These are phyloP conservation scores for Stephania cephalantha DNA, from an alignment of 164 flowering plant genomes.

Conservation along the genomic window DNA sequence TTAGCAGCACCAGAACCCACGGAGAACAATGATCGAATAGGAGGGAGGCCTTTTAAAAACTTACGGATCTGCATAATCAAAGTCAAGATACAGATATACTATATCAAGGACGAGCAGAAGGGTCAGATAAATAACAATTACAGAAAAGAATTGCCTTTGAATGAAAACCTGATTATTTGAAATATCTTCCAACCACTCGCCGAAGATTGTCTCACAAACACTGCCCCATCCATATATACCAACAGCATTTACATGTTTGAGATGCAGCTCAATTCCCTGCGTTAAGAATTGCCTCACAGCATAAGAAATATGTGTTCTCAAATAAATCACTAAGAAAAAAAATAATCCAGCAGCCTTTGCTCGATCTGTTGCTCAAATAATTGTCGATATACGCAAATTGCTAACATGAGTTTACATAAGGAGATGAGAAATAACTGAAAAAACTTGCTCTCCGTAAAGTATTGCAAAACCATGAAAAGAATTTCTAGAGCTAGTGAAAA, in stretches of 20 bases:
- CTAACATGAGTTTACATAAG: background rate
- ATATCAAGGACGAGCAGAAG: background rate
- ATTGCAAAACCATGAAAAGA: background rate
- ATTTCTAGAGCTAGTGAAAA: background rate
- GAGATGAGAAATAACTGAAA: background rate
- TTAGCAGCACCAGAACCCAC: constrained; percentile 93
- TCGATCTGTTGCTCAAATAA: background rate
- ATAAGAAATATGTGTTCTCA: background rate
- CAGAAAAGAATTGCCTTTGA: constrained; percentile 5
- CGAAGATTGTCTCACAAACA: constrained; percentile 71
- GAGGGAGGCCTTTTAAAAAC: constrained; percentile 73
- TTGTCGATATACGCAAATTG: background rate
- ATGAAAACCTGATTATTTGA: constrained; percentile 86
- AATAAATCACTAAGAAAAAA: background rate
- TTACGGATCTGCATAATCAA: constrained; percentile 50
- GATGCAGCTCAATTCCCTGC: constrained; percentile 90
- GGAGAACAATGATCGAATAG: constrained; percentile 72
- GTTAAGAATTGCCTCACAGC: constrained; percentile 10
- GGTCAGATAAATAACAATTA: background rate
- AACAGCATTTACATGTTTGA: constrained; percentile 80
- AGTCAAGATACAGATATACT: constrained; percentile 1
- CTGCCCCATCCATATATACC: constrained; percentile 88
- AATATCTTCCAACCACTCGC: constrained; percentile 96
- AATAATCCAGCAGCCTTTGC: background rate
- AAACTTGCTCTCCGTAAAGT: background rate